Percentiles rank a stretch among this genome's conserved stretches.
These are phyloP conservation scores for Rosellinia necatrix DNA, from an alignment of 2,329 filamentous ascomycete genomes.

Conservation along the genomic window DNA sequence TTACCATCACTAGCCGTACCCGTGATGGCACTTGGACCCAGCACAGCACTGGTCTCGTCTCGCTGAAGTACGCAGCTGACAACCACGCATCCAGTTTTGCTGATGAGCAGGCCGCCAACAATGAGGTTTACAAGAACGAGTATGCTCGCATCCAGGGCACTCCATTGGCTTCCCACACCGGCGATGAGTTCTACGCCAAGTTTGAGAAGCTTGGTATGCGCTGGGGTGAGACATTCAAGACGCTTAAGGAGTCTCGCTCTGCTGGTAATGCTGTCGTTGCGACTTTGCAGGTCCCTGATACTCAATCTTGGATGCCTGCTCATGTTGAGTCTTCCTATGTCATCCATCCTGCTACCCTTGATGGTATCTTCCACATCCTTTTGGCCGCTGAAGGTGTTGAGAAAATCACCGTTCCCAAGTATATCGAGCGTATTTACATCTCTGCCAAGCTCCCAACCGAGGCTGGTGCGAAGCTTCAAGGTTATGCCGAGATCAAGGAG, in stretches of 20 bases:
- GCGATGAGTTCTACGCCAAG: conserved; percentile 36
- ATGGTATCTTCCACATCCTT: conserved; percentile 37
- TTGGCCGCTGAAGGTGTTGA: conserved; percentile 35
- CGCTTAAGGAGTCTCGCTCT: conserved; percentile 29
- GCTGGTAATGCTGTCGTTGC: conserved; percentile 30
- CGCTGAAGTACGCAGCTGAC: conserved; percentile 35
- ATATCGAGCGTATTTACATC: conserved; percentile 37
- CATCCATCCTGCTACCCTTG: conserved; percentile 35
- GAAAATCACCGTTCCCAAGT: conserved; percentile 36
- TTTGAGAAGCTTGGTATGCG: conserved; percentile 37
- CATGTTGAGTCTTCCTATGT: conserved; percentile 34
- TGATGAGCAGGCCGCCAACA: conserved; percentile 32
- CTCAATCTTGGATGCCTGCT: conserved; percentile 34
- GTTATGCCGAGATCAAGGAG: conserved; percentile 38
- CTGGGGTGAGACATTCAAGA: conserved; percentile 36
- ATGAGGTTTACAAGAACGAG: conserved; percentile 33
- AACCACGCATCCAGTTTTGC: conserved; percentile 31
- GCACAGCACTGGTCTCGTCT: conserved; percentile 37
- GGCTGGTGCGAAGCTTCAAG: conserved; percentile 31
- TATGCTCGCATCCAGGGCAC: conserved; percentile 31
- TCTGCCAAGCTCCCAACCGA: conserved; percentile 35
- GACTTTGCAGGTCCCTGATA: conserved; percentile 35
- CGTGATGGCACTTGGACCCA: conserved; percentile 37
- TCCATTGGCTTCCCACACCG: conserved; percentile 27
- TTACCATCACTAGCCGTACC: conserved; percentile 34